Evolutionary conservation across 106 monocot species (phyloP), one percentile per base, ranked within the genome.

Genomic region (Hemerocallis citrina): DNA sequence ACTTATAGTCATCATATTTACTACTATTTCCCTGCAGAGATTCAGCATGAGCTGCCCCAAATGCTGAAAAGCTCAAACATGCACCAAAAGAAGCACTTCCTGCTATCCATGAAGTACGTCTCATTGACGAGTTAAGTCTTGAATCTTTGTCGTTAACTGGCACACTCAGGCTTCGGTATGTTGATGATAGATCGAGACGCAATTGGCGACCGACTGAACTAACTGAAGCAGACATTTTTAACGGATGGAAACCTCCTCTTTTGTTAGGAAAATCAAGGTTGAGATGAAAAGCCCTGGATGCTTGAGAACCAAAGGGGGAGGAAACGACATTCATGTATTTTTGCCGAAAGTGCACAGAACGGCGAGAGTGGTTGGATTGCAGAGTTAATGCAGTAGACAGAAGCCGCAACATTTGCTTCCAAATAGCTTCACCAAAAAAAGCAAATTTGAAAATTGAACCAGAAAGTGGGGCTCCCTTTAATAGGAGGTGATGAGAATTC

Each of bases 61-160:
- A 71, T 68, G 73, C 66, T 5, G 81, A 75, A 71, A 82, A 82
- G 63, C 78, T 73, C 58, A 98, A 69, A 56, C 61, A 91, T 32
- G 82, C 9, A 51, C 80, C 90, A 74, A 72, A 62, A 55, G 82
- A 70, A 56, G 61, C 46, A 44, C 76, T 84, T 52, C 80, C 79
- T 8, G 68, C 30, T 39, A 47, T 56, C 77, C 81, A 78, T 17
- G 60, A 39, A 12, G 41, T 47, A 27, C 28, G 64, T 62, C 40
- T 68, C 49, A 65, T 48, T 44, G 67, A 75, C 89, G 82, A 80
- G 31, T 49, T 62, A 6, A 71, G 36, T 55, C 75, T 76, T 3
- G 77, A 69, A 40, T 65, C 34, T 40, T 62, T 83, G 4, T 69
- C 63, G 71, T 37, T 38, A 22, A 55, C 39, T 3, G 75, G 65